Percentiles rank a stretch among this genome's conserved stretches.
These are phyloP conservation scores for Ogataea paradorogensis DNA, from an alignment of 805 yeast species.

Conservation along the genomic window DNA sequence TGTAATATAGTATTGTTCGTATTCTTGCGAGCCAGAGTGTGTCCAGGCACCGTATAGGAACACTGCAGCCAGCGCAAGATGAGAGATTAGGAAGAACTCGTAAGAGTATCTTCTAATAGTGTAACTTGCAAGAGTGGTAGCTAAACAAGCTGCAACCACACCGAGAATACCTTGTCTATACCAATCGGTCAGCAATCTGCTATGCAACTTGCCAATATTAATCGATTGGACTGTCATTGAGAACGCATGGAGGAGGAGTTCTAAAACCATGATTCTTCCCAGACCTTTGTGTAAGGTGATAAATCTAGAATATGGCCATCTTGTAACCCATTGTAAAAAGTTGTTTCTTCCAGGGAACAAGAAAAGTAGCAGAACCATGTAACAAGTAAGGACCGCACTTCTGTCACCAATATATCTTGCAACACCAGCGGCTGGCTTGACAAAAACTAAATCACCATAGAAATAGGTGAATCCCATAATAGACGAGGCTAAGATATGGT, in stretches of 20 bases:
- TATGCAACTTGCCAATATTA: constrained; percentile 18
- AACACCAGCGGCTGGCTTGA: constrained; percentile 19
- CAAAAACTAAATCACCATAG: constrained; percentile 24
- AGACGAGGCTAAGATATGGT: constrained; percentile 17
- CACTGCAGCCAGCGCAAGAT: constrained; percentile 50
- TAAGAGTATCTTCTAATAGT: constrained; percentile 52
- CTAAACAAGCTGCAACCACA: constrained; percentile 38
- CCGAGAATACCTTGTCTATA: constrained; percentile 35
- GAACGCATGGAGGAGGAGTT: constrained; percentile 44
- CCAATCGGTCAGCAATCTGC: constrained; percentile 31
- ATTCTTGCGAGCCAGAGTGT: constrained; percentile 45
- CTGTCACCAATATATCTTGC: constrained; percentile 46
- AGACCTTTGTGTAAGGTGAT: constrained; percentile 58
- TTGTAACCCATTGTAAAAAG: constrained; percentile 54
- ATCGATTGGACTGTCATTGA: constrained; percentile 29
- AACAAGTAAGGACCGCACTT: constrained; percentile 48
- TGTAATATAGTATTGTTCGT: constrained; percentile 34
- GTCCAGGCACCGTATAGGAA: constrained; percentile 56
- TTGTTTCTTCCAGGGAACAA: constrained; percentile 65
- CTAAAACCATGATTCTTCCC: constrained; percentile 41
- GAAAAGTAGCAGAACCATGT: constrained; percentile 49
- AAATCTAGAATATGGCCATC: constrained; percentile 56
- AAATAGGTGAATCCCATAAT: constrained; percentile 25
- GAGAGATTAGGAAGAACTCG: constrained; percentile 59
- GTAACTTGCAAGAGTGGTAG: constrained; percentile 46